Conservation (phyloP, 176 grass and related monocot species). For the Aegilops bicornis region DNA sequence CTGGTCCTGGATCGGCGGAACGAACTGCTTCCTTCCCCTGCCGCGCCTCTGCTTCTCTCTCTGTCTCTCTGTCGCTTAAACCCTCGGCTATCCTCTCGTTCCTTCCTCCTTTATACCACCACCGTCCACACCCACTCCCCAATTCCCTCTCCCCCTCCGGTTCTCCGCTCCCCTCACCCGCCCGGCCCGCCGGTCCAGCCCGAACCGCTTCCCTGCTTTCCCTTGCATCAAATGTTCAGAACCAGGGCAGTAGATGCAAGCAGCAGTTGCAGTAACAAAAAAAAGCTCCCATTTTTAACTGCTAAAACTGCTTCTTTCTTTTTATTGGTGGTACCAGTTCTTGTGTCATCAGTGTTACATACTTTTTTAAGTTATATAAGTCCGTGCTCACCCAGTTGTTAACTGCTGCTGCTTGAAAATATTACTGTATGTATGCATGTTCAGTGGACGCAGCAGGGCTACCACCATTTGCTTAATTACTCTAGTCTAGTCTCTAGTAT, state of each 20-base stretch:
- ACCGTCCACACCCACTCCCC: neutral
- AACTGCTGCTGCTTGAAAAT: no score
- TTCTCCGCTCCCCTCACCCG: neutral
- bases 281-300: no score
- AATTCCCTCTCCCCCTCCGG: no score
- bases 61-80: constrained; percentile 38
- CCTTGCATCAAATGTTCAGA: neutral
- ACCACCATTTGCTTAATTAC: neutral
- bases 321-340: no score
- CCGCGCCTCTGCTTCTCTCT: neutral
- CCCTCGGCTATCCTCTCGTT: constrained; percentile 46
- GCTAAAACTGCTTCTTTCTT: no score
- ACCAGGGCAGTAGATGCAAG: neutral
- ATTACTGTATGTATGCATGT: no score
- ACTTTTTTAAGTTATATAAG: no score
- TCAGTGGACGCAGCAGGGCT: neutral
- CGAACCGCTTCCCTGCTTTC: neutral
- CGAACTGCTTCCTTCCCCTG: no score
- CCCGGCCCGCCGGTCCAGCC: neutral
- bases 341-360: no score
- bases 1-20: neutral
- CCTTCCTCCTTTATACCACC: constrained; percentile 15
- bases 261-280: neutral
- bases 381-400: neutral
- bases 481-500: no score